These are phyloP conservation scores for Penicillium brasilianum DNA, from an alignment of 2,329 filamentous ascomycete species.

Conservation along the genomic window DNA sequence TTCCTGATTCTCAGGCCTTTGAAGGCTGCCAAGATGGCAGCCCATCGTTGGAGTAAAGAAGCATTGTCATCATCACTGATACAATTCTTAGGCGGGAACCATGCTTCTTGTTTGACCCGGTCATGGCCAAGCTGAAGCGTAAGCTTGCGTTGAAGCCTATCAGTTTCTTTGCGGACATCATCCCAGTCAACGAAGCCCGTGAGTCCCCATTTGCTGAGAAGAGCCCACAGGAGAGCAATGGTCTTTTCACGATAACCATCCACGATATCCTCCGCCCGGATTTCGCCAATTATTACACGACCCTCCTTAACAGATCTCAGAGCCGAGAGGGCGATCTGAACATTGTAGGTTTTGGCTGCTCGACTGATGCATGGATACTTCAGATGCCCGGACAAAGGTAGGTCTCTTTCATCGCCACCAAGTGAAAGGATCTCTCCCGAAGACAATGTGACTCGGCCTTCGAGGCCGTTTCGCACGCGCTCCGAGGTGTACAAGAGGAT, in stretches of 20 bases:
- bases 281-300: constrained; percentile 46
- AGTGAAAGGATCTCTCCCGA: constrained; percentile 50
- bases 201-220: constrained; percentile 64
- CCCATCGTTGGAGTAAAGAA: constrained; percentile 61
- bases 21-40: constrained; percentile 55
- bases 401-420: constrained; percentile 43
- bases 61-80: constrained; percentile 39
- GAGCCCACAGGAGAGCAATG: constrained; percentile 63
- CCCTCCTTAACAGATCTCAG: constrained; percentile 53
- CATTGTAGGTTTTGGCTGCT: constrained; percentile 64
- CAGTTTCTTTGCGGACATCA: constrained; percentile 59
- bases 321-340: constrained; percentile 61
- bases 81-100: constrained; percentile 29
- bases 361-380: constrained; percentile 62
- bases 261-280: constrained; percentile 64
- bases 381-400: constrained; percentile 61
- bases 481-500: constrained; percentile 56
- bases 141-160: constrained; percentile 45
- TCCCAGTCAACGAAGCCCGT: constrained; percentile 60
- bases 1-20: constrained; percentile 57
- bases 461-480: constrained; percentile 34
- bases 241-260: constrained; percentile 70
- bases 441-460: constrained; percentile 53
- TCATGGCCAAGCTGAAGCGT: constrained; percentile 23
- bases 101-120: constrained; percentile 25